Evolutionary conservation across 495 filamentous ascomycete species (phyloP), one percentile per base, ranked within the genome.

Genomic region (Durotheca rogersii): DNA sequence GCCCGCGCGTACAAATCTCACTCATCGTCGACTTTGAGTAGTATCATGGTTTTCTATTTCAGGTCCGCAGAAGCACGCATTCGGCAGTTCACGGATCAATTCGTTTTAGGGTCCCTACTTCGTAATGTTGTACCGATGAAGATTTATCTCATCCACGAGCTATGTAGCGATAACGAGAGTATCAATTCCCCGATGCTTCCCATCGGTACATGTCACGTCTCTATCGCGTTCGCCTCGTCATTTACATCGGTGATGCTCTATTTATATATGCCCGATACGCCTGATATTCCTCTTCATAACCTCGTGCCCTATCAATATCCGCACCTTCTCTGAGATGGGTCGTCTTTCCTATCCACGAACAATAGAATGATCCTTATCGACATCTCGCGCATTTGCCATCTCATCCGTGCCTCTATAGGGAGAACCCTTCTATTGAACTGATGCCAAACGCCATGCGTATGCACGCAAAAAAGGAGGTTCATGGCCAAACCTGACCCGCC

Each of bases 371-470:
- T 20, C 41, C 49, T 30, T 41, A 29, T 36, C 41, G 12, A 46
- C 45, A 44, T 46, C n/a, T n/a, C n/a, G n/a, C n/a, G 49, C 33
- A 53, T 57, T 9, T 47, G 37, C 32, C 47, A 21, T 36, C 46
- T n/a, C 41, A 37, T 40, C 48, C 54, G 49, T 46, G 42, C 29
- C 21, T 42, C 31, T 40, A 38, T 39, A 41, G 17, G 3, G 50
- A 51, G 35, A 47, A 31, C 9, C 10, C 14, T 35, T 35, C 32
- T 46, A 31, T 18, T 42, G 20, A 45, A 16, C 51, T 45, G 16
- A 53, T 47, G 41, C 41, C 50, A 27, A 59, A 59, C 56, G 46
- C 55, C 55, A 31, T 40, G 40, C 40, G 42, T n/a, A n/a, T n/a
- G 44, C 44, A 58, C 53, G 55, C 55, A 20, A 36, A 43, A 53